Conservation (phyloP, 1,284 basidiomycete genomes). For the Puccinia polysora region DNA sequence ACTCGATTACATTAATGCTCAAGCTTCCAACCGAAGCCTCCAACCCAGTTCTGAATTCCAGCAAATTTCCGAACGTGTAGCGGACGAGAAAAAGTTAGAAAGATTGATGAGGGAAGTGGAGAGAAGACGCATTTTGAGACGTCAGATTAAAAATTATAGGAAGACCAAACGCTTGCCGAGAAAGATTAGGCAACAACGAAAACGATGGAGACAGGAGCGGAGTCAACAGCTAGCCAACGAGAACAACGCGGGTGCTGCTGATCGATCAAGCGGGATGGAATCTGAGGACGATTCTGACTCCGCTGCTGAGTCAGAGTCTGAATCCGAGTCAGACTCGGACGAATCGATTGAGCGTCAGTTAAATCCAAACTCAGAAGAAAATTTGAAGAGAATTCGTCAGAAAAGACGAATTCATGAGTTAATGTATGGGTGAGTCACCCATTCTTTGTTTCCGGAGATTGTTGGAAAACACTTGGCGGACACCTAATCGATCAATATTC, state of each 20-base stretch:
- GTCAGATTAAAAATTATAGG: neutral
- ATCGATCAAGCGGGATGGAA: neutral
- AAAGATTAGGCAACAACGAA: neutral
- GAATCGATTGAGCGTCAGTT: neutral
- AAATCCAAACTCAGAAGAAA: neutral
- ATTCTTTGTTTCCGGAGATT: neutral
- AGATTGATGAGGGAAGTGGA: neutral
- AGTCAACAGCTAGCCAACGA: neutral
- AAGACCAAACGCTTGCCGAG: neutral
- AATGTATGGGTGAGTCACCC: neutral
- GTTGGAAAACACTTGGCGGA: no score
- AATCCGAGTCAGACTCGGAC: neutral
- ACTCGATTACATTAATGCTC: neutral
- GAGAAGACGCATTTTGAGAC: neutral
- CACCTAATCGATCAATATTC: neutral
- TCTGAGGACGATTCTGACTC: no score
- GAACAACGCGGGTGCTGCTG: neutral
- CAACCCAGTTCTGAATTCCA: neutral
- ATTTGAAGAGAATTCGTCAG: neutral
- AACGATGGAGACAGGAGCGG: conserved; percentile 2
- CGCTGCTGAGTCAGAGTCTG: no score
- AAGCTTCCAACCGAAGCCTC: neutral
- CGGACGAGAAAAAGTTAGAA: neutral
- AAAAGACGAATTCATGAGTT: neutral
- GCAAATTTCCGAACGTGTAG: neutral